Evolutionary conservation across 2,329 filamentous ascomycete genomes (phyloP).

Genomic region (Colletotrichum sp.): DNA sequence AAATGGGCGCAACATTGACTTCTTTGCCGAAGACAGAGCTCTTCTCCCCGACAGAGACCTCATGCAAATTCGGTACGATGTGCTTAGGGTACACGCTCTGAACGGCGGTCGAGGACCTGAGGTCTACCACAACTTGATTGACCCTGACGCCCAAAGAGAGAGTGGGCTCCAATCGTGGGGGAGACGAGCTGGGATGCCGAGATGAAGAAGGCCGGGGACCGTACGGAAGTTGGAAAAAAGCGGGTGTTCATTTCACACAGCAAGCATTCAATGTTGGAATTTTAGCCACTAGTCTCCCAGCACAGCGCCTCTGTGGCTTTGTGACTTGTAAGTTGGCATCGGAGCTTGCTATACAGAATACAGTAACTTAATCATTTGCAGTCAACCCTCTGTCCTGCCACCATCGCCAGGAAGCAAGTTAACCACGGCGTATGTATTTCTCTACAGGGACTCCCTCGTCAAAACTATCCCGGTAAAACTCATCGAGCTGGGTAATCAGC

Average conservation of each 20-base stretch:
- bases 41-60: background rate
- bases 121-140: background rate
- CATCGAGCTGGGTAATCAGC: background rate
- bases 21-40: background rate
- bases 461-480: background rate
- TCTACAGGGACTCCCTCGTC: background rate
- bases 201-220: background rate
- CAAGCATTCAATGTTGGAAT: background rate
- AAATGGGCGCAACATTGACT: background rate
- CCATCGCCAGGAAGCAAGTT: too few species aligned
- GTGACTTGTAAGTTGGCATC: too few species aligned
- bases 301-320: background rate
- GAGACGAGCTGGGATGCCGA: rapidly evolving
- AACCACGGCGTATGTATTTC: background rate
- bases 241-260: background rate
- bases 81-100: background rate
- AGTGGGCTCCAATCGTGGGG: rapidly evolving
- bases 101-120: background rate
- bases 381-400: too few species aligned
- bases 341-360: too few species aligned
- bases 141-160: rapidly evolving
- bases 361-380: too few species aligned
- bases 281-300: rapidly evolving
- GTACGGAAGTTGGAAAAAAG: background rate
- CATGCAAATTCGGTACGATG: background rate